These are phyloP conservation scores for Lactifluus pinguis DNA, from an alignment of 768 basidiomycete species.

Conservation along the genomic window DNA sequence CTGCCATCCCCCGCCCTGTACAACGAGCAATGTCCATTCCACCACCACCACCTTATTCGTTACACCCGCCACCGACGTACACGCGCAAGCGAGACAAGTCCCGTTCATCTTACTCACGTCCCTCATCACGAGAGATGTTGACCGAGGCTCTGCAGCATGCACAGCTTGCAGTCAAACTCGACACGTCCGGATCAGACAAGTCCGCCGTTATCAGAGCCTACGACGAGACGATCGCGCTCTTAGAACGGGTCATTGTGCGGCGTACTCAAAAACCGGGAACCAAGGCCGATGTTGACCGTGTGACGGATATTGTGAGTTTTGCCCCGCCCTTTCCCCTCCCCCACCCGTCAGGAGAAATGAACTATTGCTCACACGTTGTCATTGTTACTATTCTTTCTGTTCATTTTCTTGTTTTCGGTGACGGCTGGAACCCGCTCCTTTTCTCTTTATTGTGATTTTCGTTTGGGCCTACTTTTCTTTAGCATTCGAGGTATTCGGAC, in stretches of 20 bases:
- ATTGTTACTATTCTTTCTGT: background rate
- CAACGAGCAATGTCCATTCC: background rate
- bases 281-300: conserved; percentile 2
- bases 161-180: conserved; percentile 6
- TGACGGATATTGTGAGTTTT: conserved; percentile 9
- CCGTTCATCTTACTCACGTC: background rate
- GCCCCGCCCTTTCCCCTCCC: no score
- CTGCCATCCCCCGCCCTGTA: no score
- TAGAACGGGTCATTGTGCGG: conserved; percentile 32
- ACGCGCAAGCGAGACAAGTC: background rate
- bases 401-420: background rate
- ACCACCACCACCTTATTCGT: background rate
- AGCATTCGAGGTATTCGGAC: conserved; percentile 1
- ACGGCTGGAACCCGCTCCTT: no score
- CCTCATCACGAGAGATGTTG: background rate
- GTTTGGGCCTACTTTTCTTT: background rate
- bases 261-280: background rate
- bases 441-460: background rate
- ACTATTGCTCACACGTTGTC: background rate
- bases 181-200: background rate
- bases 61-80: background rate
- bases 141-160: background rate
- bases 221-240: conserved; percentile 24
- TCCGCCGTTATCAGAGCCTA: background rate
- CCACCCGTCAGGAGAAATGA: background rate